These are phyloP conservation scores for Rachicladosporium sp. DNA, from an alignment of 2,329 filamentous ascomycete species.

Conservation along the genomic window DNA sequence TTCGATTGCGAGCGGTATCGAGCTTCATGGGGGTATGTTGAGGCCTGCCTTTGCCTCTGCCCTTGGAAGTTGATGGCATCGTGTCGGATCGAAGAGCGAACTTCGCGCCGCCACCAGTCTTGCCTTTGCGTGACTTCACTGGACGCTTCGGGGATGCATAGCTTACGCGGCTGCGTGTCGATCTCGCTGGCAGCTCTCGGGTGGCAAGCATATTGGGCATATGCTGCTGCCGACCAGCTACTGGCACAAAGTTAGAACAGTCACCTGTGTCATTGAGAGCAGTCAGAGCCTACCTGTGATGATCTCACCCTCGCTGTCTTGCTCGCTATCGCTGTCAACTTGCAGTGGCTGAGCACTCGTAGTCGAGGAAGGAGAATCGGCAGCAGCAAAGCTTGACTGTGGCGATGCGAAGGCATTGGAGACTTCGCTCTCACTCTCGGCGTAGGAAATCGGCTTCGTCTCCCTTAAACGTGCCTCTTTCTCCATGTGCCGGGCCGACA, in stretches of 20 bases:
- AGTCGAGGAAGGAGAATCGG: not conserved
- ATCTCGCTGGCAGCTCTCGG: slow-evolving; percentile 16
- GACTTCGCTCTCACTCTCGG: not conserved
- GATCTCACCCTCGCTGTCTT: slow-evolving; percentile 5
- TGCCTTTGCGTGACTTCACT: slow-evolving; percentile 4
- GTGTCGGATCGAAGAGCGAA: slow-evolving; percentile 10
- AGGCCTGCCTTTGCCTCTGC: not conserved
- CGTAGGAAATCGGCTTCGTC: not conserved
- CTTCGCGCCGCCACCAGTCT: slow-evolving; percentile 3
- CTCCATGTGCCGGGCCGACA: slow-evolving; percentile 16
- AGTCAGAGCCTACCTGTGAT: too few species aligned
- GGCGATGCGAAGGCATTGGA: not conserved
- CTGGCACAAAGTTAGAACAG: too few species aligned
- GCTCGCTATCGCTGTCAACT: slow-evolving; percentile 9
- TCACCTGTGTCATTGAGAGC: too few species aligned
- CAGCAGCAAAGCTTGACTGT: too few species aligned
- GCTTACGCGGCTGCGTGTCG: slow-evolving; percentile 13
- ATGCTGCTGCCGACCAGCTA: too few species aligned
- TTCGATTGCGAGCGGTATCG: slow-evolving; percentile 27
- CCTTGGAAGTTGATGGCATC: not conserved
- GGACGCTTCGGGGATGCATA: slow-evolving; percentile 9
- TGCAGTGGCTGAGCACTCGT: not conserved
- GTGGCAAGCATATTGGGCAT: slow-evolving; percentile 1
- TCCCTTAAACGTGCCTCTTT: slow-evolving; percentile 3
- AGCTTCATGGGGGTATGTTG: slow-evolving; percentile 11